These are phyloP conservation scores for Rhodotorula sp. DNA, from an alignment of 1,284 basidiomycete species.

Conservation along the genomic window DNA sequence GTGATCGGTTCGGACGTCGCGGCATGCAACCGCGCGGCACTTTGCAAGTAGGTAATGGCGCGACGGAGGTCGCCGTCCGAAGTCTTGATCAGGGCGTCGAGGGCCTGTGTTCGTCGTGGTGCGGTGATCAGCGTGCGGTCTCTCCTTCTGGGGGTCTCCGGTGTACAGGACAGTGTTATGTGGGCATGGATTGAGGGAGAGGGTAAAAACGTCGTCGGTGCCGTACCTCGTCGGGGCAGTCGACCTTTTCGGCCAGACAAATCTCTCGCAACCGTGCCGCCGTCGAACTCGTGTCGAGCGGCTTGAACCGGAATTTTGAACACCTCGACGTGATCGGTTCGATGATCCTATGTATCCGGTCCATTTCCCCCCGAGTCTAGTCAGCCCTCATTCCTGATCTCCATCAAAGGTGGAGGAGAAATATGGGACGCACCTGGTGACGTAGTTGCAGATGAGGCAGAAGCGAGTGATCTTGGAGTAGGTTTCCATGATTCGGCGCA, in stretches of 20 bases:
- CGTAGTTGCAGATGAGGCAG: constrained; percentile 99
- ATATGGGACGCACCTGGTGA: constrained; percentile 79
- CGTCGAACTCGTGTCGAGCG: constrained; percentile 76
- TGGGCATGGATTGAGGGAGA: not conserved
- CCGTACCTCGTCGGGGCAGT: constrained; percentile 53
- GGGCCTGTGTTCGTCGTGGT: constrained; percentile 51
- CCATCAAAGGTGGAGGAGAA: too few species aligned
- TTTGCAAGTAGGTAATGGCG: constrained; percentile 98
- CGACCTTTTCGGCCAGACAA: constrained; percentile 59
- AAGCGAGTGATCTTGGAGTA: constrained; percentile 96
- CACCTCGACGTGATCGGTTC: constrained; percentile 98
- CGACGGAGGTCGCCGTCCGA: constrained; percentile 93
- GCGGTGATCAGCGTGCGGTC: not conserved
- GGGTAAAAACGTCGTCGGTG: too few species aligned
- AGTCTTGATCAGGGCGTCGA: constrained; percentile 70
- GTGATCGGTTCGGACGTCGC: constrained; percentile 69
- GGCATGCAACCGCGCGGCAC: constrained; percentile 77
- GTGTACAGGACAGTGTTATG: not conserved
- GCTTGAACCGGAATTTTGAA: constrained; percentile 97
- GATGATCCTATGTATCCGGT: constrained; percentile 77
- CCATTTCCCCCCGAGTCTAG: too few species aligned
- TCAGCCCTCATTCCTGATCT: too few species aligned
- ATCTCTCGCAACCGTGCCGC: constrained; percentile 76
- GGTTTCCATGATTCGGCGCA: constrained; percentile 97
- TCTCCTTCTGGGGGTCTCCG: too few species aligned